Percentiles rank a stretch among this genome's conserved stretches.
phyloP scores from a whole-genome alignment of 139 green algal genomes.

The Chlamydomonas urium region DNA sequence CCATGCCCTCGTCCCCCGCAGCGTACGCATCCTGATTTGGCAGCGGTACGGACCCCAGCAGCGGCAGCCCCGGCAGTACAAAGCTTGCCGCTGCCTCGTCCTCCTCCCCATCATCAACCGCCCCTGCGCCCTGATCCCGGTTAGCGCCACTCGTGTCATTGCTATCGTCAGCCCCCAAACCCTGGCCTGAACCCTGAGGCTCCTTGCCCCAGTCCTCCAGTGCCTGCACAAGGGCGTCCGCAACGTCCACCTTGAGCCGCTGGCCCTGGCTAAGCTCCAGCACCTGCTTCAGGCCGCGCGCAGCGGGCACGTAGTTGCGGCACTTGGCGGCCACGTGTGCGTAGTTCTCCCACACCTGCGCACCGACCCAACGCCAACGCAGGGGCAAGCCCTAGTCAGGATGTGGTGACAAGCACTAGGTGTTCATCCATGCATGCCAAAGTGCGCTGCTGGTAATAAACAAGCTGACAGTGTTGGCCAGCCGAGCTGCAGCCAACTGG shows the following conservation, averaged over 20 bases:
- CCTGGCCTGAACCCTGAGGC: too few species aligned
- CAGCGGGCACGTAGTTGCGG: slow-evolving; percentile 27
- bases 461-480: too few species aligned
- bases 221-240: neutral
- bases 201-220: slow-evolving; percentile 12
- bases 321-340: slow-evolving; percentile 48
- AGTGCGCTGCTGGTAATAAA: too few species aligned
- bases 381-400: too few species aligned
- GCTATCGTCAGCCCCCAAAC: neutral
- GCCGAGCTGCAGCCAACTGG: too few species aligned
- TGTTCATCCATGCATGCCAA: too few species aligned
- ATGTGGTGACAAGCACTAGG: too few species aligned
- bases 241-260: slow-evolving; percentile 30
- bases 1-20: neutral
- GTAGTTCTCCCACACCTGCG: slow-evolving; percentile 83
- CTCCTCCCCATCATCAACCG: neutral
- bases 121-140: too few species aligned
- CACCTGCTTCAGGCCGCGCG: slow-evolving; percentile 49
- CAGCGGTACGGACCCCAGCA: neutral
- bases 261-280: slow-evolving; percentile 46
- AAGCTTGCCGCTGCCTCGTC: neutral
- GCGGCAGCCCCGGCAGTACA: slow-evolving; percentile 1
- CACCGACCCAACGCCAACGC: too few species aligned
- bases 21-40: neutral
- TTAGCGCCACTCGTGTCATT: too few species aligned